These are phyloP conservation scores for Colletotrichum cereale DNA, from an alignment of 2,329 filamentous ascomycete genomes.

Conservation along the genomic window DNA sequence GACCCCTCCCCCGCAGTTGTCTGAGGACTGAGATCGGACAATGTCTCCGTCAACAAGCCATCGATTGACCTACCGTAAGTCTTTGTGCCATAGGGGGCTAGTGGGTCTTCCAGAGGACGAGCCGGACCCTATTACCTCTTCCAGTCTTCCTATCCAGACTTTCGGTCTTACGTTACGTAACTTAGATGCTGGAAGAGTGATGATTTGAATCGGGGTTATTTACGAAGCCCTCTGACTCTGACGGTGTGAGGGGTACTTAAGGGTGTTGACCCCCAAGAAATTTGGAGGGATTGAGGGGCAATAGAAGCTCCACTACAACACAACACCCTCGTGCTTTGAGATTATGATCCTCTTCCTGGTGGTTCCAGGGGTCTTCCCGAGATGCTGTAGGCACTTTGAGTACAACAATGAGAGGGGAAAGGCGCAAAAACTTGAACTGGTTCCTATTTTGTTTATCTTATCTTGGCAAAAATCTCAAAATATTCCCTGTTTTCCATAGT, in stretches of 20 bases:
- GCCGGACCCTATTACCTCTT: neutral
- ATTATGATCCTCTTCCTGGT: neutral
- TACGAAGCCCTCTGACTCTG: neutral
- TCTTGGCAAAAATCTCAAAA: too few species aligned
- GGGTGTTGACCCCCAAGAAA: neutral
- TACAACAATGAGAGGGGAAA: neutral
- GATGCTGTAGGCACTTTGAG: neutral
- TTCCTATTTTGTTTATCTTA: neutral
- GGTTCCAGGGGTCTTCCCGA: neutral
- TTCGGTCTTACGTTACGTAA: neutral
- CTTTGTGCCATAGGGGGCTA: neutral
- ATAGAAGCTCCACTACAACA: neutral
- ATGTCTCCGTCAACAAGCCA: neutral
- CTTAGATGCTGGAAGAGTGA: neutral
- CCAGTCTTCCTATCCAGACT: too few species aligned
- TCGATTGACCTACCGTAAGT: neutral
- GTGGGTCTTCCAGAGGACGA: neutral
- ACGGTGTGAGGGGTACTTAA: neutral
- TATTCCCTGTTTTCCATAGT: neutral
- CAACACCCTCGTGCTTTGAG: too few species aligned
- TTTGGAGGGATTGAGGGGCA: conserved; percentile 2
- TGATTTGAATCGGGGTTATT: neutral
- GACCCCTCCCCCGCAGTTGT: conserved; percentile 21
- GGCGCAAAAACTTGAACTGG: neutral
- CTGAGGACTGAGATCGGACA: neutral